Conservation (phyloP, 306 rosid species). For the Ochetophila trinervis region DNA sequence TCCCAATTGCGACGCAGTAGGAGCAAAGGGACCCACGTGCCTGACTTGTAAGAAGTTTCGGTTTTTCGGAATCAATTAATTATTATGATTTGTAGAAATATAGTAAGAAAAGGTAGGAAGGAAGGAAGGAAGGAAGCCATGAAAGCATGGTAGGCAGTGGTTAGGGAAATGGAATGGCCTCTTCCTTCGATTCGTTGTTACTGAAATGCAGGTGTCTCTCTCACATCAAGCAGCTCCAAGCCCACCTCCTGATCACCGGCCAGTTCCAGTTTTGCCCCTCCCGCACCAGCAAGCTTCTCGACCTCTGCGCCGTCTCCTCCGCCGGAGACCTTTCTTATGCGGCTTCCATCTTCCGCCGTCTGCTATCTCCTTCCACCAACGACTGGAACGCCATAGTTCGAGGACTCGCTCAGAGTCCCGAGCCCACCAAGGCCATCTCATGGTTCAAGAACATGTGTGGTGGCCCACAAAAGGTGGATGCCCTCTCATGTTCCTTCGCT, state of each 20-base stretch:
- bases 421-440: conserved; percentile 59
- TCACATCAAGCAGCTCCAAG: conserved; percentile 66
- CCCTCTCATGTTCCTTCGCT: conserved; percentile 74
- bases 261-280: conserved; percentile 54
- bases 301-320: conserved; percentile 64
- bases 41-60: too few relatives aligned
- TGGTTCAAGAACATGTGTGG: conserved; percentile 56
- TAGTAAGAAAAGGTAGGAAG: too few relatives aligned
- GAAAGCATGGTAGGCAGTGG: too few relatives aligned
- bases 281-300: conserved; percentile 61
- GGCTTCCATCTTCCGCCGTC: conserved; percentile 41
- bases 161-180: conserved; percentile 38
- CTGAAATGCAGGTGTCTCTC: conserved; percentile 58
- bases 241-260: conserved; percentile 57
- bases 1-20: too few relatives aligned
- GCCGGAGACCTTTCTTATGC: conserved; percentile 58
- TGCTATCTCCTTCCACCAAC: conserved; percentile 55
- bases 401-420: conserved; percentile 65
- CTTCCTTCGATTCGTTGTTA: conserved; percentile 34
- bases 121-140: too few relatives aligned
- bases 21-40: too few relatives aligned
- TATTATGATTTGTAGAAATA: too few relatives aligned
- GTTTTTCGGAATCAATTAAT: too few relatives aligned
- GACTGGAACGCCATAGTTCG: conserved; percentile 84
- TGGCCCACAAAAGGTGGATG: conserved; percentile 47